Evolutionary conservation across 257 asterid species (phyloP).

Genomic region (Ocimum tenuiflorum): DNA sequence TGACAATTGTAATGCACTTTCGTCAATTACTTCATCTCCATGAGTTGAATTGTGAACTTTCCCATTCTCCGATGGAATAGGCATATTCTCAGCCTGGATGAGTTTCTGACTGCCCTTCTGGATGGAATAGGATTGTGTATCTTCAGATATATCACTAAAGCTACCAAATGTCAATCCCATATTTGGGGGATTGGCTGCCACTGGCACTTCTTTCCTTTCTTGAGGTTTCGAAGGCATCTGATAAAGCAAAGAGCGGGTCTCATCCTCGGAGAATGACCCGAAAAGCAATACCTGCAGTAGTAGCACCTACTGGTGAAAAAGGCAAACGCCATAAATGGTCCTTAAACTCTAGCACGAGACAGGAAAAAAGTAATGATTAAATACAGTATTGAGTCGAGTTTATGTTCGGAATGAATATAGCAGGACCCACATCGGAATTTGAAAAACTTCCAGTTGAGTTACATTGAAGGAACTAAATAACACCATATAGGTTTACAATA

Average conservation of each 20-base stretch:
- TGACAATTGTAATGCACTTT: constrained; percentile 29
- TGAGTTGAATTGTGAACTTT: constrained; percentile 15
- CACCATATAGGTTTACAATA: background rate
- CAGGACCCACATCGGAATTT: no score
- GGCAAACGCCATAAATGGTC: background rate
- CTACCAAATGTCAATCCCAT: constrained; percentile 47
- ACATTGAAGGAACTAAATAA: background rate
- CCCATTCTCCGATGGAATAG: constrained; percentile 46
- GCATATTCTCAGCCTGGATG: constrained; percentile 17
- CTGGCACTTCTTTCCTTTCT: constrained; percentile 24
- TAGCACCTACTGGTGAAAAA: background rate
- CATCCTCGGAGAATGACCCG: constrained; percentile 91
- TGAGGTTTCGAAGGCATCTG: constrained; percentile 26
- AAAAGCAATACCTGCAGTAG: constrained; percentile 53
- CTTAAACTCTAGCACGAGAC: background rate
- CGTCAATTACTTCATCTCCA: constrained; percentile 30
- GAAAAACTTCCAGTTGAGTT: background rate
- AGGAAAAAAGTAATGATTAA: background rate
- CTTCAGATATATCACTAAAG: constrained; percentile 25
- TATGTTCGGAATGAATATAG: no score
- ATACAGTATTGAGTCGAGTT: background rate
- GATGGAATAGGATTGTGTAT: constrained; percentile 13
- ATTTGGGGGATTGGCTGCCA: constrained; percentile 26
- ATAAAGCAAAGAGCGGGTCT: constrained; percentile 48
- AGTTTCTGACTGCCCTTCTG: constrained; percentile 26